Base-by-base conservation (phyloP, 1,284 basidiomycete genomes). In the Puccinia polysora region DNA sequence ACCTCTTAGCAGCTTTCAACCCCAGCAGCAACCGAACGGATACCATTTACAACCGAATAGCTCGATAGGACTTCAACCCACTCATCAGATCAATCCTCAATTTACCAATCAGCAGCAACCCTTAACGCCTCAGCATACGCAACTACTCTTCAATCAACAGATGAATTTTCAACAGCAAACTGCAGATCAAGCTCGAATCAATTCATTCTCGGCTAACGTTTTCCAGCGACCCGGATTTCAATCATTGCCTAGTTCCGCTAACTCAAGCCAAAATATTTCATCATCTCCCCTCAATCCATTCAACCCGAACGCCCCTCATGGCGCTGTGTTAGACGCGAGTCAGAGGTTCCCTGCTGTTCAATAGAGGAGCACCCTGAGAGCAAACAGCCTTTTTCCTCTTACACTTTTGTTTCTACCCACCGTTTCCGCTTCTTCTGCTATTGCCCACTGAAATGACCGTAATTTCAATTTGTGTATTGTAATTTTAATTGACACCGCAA, bases 281-380 rank as follows among this genome's bases (percentile, higher is more conserved):
- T 63, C 62, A 8, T 59, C 53, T 49, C 68, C 68, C 18, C 58
- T 70, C 47, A 70, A 70, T 53, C 68, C 68, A 6, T 70, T 60
- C 34, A 70, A 70, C 43, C 68, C 68, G 1, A 70, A 70, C 30
- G 18, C 68, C 18, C 68, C 68, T 25, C 68, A 70, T 62, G 55
- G 58, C 1, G 56, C 68, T 53, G 68, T 70, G 4, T 14, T 70
- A 38, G 56, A 70, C 62, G 68, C 68, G 25, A 70, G 68, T 58
- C 55, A 70, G 36, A 45, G 47, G 34, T 70, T 23, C 36, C 68
- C 68, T 10, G 68, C 68, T n/a, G 58, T 70, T 40, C 59, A 62
- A 62, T 62, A 30, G n/a, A n/a, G n/a, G n/a, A n/a, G n/a, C n/a
- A n/a, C n/a, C n/a, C n/a, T n/a, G n/a, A n/a, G n/a, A n/a, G n/a